Evolutionary conservation across 1,139 yeast species (phyloP).

Genomic region (Scheffersomyces illinoinensis): DNA sequence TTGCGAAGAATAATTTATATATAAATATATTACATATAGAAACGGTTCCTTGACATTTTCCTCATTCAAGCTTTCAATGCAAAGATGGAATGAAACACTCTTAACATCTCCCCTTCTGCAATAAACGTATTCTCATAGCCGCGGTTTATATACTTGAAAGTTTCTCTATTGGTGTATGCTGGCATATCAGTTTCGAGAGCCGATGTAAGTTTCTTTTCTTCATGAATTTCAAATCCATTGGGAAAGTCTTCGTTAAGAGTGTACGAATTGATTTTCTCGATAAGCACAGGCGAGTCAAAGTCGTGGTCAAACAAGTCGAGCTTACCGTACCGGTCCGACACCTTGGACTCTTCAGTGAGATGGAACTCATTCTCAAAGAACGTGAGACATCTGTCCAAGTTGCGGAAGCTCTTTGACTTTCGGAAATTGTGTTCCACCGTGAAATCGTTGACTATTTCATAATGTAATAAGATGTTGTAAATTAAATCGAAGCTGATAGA

Average conservation of each 20-base stretch:
- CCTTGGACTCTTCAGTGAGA: conserved; percentile 21
- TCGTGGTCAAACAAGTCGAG: conserved; percentile 26
- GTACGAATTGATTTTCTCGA: conserved; percentile 20
- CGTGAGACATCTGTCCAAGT: conserved; percentile 21
- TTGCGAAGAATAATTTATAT: background rate
- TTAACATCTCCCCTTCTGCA: conserved; percentile 7
- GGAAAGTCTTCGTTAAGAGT: conserved; percentile 8
- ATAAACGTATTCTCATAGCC: conserved; percentile 5
- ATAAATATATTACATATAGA: background rate
- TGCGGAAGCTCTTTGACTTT: conserved; percentile 10
- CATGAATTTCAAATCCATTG: conserved; percentile 1
- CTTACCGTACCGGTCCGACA: conserved; percentile 5
- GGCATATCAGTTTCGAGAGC: conserved; percentile 7
- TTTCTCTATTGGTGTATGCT: conserved; percentile 5
- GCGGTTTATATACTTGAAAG: conserved; percentile 11
- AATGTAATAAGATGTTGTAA: conserved; percentile 33
- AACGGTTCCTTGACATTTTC: background rate
- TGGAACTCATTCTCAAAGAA: conserved; percentile 19
- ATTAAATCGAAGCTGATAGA: conserved; percentile 27
- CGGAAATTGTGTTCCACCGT: conserved; percentile 7
- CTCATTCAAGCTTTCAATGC: background rate
- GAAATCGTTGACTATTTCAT: conserved; percentile 20
- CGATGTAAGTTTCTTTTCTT: background rate
- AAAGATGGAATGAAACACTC: conserved; percentile 2
- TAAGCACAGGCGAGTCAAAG: conserved; percentile 32